Conservation (phyloP, 208 protist species). For the Crithidia bombi region DNA sequence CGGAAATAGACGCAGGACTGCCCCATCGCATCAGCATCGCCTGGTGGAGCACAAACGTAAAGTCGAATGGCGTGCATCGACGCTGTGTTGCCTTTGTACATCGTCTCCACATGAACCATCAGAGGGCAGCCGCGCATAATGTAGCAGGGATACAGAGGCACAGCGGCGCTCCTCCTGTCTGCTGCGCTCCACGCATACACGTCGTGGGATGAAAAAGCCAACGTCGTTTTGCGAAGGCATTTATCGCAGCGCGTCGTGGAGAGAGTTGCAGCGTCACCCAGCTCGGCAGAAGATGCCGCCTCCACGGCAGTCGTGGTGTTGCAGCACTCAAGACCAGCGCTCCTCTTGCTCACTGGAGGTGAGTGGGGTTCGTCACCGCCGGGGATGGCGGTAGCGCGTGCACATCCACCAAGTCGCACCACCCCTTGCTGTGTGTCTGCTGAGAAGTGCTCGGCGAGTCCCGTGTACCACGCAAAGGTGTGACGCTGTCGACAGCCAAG, state of each 20-base stretch:
- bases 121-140: conserved; percentile 23
- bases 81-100: background rate
- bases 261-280: background rate
- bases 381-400: background rate
- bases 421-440: conserved; percentile 27
- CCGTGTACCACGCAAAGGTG: conserved; percentile 16
- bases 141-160: conserved; percentile 26
- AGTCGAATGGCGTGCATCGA: background rate
- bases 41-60: background rate
- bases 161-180: background rate
- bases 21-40: background rate
- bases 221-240: background rate
- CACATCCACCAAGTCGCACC: conserved; percentile 10
- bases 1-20: background rate
- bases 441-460: conserved; percentile 20
- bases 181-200: background rate
- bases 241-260: background rate
- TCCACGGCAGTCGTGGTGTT: too few species aligned
- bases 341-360: too few species aligned
- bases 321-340: too few species aligned
- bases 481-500: background rate
- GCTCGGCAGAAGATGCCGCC: background rate
- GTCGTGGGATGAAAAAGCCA: conserved; percentile 19
- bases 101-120: background rate
- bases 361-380: too few species aligned